phyloP scores from a whole-genome alignment of 73 alveolate species.

The Paramecium sonneborni region DNA sequence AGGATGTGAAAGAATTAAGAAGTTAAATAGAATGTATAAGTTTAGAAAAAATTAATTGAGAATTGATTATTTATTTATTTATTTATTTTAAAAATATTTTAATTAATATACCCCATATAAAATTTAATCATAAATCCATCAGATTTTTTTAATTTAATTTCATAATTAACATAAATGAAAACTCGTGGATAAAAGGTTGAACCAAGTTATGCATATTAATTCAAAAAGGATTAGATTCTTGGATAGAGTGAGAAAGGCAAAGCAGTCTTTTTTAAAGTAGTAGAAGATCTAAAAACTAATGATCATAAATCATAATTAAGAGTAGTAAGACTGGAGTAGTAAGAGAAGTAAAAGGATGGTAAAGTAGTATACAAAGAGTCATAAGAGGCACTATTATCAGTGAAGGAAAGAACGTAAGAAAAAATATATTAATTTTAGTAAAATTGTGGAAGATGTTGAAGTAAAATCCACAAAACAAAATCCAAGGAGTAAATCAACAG shows the following conservation, averaged over 20 bases:
- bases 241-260: neutral
- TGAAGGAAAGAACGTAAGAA: slow-evolving; percentile 1
- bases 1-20: neutral
- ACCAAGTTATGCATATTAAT: neutral
- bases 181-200: slow-evolving; percentile 11
- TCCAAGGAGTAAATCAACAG: neutral
- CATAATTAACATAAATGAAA: neutral
- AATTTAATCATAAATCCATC: neutral
- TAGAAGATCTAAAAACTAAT: slow-evolving; percentile 26
- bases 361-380: neutral
- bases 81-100: neutral
- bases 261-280: neutral
- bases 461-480: slow-evolving; percentile 10
- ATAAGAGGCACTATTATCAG: neutral
- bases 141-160: neutral
- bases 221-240: neutral
- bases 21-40: slow-evolving; percentile 2
- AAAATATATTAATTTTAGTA: neutral
- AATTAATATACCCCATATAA: neutral
- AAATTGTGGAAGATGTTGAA: slow-evolving; percentile 33
- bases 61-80: neutral
- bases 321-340: neutral
- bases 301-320: slow-evolving; percentile 7
- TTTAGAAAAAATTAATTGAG: slow-evolving; percentile 36
- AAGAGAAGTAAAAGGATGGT: slow-evolving; percentile 9